Conservation (phyloP, 305 asterid genomes). For the Plantago lanceolata region DNA sequence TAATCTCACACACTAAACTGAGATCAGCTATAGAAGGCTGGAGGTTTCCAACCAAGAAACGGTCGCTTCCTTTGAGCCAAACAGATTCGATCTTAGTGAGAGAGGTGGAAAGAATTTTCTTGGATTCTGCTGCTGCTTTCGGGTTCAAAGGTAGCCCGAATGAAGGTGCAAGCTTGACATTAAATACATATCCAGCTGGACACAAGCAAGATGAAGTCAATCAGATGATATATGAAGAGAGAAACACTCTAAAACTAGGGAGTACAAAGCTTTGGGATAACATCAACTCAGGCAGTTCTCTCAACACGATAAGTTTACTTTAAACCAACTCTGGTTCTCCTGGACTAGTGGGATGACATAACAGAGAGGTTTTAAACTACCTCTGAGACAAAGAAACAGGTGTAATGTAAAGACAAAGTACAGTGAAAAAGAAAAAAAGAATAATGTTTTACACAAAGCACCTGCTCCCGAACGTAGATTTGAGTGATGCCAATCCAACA, state of each 20-base stretch:
- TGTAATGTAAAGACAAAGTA: not conserved
- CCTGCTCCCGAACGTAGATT: slow-evolving; percentile 78
- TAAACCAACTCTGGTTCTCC: too few species aligned
- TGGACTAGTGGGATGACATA: too few species aligned
- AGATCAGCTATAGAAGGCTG: slow-evolving; percentile 91
- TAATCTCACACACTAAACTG: slow-evolving; percentile 77
- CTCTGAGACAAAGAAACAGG: not conserved
- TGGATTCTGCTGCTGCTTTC: slow-evolving; percentile 58
- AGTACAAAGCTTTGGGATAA: not conserved
- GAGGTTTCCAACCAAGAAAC: slow-evolving; percentile 62
- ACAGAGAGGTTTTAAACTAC: too few species aligned
- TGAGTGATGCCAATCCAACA: slow-evolving; percentile 90
- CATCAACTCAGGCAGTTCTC: too few species aligned
- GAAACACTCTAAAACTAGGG: slow-evolving; percentile 2
- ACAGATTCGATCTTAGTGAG: slow-evolving; percentile 54
- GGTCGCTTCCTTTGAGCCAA: slow-evolving; percentile 76
- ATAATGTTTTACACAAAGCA: slow-evolving; percentile 26
- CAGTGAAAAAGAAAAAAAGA: not conserved
- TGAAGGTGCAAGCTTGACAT: slow-evolving; percentile 55
- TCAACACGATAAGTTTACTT: too few species aligned
- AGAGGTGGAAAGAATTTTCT: slow-evolving; percentile 58
- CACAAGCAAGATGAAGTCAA: slow-evolving; percentile 3
- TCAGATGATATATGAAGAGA: too few species aligned
- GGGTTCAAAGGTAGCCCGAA: slow-evolving; percentile 60
- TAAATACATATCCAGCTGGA: slow-evolving; percentile 49